Percentiles rank a stretch among this genome's conserved stretches.
Conservation (phyloP, 129 eudicot species). For the Deinandra increscens region DNA sequence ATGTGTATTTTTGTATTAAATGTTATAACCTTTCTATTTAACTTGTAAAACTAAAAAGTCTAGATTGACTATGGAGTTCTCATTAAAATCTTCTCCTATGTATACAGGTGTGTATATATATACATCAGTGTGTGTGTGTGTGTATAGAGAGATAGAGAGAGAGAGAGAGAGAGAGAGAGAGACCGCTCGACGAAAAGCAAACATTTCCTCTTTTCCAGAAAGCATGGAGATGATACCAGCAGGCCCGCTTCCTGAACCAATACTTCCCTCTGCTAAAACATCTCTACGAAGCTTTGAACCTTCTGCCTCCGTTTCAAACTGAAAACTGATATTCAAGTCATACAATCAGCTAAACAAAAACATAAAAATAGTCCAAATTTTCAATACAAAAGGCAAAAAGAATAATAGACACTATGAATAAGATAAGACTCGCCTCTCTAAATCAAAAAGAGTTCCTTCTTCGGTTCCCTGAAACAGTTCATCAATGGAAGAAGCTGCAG, state of each 20-base stretch:
- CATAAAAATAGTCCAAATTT: neutral
- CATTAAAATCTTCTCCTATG: neutral
- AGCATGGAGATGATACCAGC: conserved; percentile 82
- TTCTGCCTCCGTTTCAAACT: conserved; percentile 96
- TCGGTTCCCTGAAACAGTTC: conserved; percentile 93
- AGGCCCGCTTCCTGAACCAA: conserved; percentile 70
- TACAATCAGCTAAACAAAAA: neutral
- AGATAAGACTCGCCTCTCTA: conserved; percentile 61
- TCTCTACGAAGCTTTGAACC: conserved; percentile 79
- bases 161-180: conserved; percentile 27
- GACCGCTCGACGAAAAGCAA: conserved; percentile 96
- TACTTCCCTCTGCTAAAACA: conserved; percentile 83
- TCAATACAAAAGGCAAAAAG: neutral
- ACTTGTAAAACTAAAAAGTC: too few relatives aligned
- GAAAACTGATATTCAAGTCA: conserved; percentile 62
- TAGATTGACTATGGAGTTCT: neutral
- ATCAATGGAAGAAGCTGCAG: conserved; percentile 83
- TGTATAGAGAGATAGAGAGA: neutral
- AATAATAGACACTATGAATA: neutral
- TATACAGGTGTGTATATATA: neutral
- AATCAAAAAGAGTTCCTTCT: conserved; percentile 93
- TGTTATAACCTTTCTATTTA: too few relatives aligned
- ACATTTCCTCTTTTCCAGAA: conserved; percentile 96
- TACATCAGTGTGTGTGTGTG: neutral
- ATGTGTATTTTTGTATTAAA: too few relatives aligned